Percentiles rank a stretch among this genome's conserved stretches.
phyloP scores from a whole-genome alignment of 495 filamentous ascomycete genomes.

The Penicillium alfredii region DNA sequence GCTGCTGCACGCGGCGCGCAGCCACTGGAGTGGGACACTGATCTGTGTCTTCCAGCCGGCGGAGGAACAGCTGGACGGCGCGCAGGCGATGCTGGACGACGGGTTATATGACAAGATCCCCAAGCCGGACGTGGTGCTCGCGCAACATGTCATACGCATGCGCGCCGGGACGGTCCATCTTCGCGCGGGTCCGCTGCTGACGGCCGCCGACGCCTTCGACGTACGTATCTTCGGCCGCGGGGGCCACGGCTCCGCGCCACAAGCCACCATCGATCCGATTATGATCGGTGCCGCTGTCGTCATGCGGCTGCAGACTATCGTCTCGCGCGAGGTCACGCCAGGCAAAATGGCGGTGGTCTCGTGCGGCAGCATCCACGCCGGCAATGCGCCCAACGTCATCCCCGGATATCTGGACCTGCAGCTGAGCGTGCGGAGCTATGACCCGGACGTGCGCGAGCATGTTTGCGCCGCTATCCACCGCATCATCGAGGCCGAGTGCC shows the following conservation, averaged over 20 bases:
- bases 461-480: constrained; percentile 43
- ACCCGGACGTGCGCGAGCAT: constrained; percentile 31
- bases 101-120: constrained; percentile 48
- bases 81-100: constrained; percentile 56
- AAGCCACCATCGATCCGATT: constrained; percentile 51
- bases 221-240: constrained; percentile 46
- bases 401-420: constrained; percentile 44
- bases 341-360: constrained; percentile 50
- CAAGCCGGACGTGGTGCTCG: constrained; percentile 51
- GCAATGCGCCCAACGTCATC: constrained; percentile 50
- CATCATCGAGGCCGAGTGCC: constrained; percentile 50
- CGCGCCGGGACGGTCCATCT: constrained; percentile 36
- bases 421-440: constrained; percentile 43
- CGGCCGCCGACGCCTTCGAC: constrained; percentile 37
- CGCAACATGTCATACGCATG: constrained; percentile 51
- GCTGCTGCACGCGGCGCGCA: constrained; percentile 33
- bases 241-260: constrained; percentile 48
- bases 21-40: constrained; percentile 51
- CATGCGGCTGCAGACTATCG: constrained; percentile 50
- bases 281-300: constrained; percentile 49
- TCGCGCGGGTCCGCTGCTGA: constrained; percentile 22
- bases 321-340: constrained; percentile 47
- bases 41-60: constrained; percentile 56
- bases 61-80: constrained; percentile 52
- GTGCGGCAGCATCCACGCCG: constrained; percentile 46